Conservation (phyloP, 2,329 filamentous ascomycete genomes). For the Thielaviopsis musarum region DNA sequence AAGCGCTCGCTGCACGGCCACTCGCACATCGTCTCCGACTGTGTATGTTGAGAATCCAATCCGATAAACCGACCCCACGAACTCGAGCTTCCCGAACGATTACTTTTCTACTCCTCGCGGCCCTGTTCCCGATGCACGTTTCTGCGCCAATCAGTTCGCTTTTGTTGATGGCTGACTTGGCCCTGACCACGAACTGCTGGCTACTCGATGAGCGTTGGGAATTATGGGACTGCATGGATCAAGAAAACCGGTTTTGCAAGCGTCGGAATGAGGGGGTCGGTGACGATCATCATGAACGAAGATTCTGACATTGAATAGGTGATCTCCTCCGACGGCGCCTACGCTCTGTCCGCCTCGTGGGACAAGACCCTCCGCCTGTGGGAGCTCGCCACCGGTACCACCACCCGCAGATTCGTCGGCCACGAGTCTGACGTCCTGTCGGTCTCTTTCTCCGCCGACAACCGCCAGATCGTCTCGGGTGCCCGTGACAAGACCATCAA, state of each 20-base stretch:
- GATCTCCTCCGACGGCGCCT: slow-evolving; percentile 98
- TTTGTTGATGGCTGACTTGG: not conserved
- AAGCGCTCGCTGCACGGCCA: slow-evolving; percentile 98
- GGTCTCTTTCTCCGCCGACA: slow-evolving; percentile 99
- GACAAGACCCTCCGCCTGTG: slow-evolving; percentile 99
- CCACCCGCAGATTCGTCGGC: slow-evolving; percentile 95
- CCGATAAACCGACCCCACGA: not conserved
- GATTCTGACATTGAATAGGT: slow-evolving; percentile 38
- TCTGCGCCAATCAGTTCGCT: not conserved
- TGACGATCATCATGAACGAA: slow-evolving; percentile 1
- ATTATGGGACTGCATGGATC: not conserved
- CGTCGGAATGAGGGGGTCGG: not conserved
- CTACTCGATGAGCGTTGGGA: not conserved
- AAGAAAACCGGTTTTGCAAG: not conserved
- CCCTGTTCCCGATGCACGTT: not conserved
- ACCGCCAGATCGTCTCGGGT: slow-evolving; percentile 98
- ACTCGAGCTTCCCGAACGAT: not conserved
- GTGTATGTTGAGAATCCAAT: slow-evolving; percentile 48
- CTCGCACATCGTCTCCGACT: slow-evolving; percentile 99
- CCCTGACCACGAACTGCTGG: not conserved
- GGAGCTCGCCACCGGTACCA: slow-evolving; percentile 94
- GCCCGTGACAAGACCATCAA: slow-evolving; percentile 98
- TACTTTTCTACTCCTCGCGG: not conserved
- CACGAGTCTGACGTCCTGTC: slow-evolving; percentile 99
- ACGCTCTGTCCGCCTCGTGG: slow-evolving; percentile 97